These are phyloP conservation scores for Cucurbita ficifolia DNA, from an alignment of 306 rosid species.

Conservation along the genomic window DNA sequence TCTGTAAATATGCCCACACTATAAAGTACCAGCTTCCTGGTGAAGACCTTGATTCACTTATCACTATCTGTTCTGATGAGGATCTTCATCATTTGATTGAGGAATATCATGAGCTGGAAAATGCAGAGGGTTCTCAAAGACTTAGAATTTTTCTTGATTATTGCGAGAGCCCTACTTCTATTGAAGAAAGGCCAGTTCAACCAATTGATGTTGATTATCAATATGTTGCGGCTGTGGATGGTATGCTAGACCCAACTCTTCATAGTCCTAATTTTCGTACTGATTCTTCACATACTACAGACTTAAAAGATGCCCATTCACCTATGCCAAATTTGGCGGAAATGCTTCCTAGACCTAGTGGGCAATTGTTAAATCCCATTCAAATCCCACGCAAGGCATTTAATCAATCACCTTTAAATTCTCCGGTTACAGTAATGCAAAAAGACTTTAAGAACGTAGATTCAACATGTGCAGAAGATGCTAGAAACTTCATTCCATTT, in stretches of 20 bases:
- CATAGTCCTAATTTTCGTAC: constrained; percentile 38
- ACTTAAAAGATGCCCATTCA: constrained; percentile 32
- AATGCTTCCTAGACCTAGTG: constrained; percentile 20
- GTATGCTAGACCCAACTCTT: constrained; percentile 50
- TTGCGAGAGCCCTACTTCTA: constrained; percentile 42
- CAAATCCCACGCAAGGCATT: constrained; percentile 30
- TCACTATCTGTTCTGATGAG: constrained; percentile 84
- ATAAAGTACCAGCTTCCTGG: constrained; percentile 97
- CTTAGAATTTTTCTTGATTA: constrained; percentile 74
- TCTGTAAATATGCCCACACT: constrained; percentile 51
- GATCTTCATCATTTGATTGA: constrained; percentile 89
- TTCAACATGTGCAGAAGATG: constrained; percentile 19
- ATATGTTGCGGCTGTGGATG: constrained; percentile 68
- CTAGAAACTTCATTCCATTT: constrained; percentile 30
- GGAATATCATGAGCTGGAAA: constrained; percentile 74
- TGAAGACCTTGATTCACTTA: constrained; percentile 92
- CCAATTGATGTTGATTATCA: constrained; percentile 43
- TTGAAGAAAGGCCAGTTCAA: constrained; percentile 38
- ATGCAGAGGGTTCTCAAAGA: constrained; percentile 59
- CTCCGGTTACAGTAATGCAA: constrained; percentile 25
- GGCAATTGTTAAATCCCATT: constrained; percentile 33
- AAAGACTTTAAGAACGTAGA: constrained; percentile 32
- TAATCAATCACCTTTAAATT: constrained; percentile 30
- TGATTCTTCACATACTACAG: constrained; percentile 36
- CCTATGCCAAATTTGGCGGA: constrained; percentile 28